Base-by-base conservation (phyloP, 306 rosid genomes). In the Quillaja saponaria region DNA sequence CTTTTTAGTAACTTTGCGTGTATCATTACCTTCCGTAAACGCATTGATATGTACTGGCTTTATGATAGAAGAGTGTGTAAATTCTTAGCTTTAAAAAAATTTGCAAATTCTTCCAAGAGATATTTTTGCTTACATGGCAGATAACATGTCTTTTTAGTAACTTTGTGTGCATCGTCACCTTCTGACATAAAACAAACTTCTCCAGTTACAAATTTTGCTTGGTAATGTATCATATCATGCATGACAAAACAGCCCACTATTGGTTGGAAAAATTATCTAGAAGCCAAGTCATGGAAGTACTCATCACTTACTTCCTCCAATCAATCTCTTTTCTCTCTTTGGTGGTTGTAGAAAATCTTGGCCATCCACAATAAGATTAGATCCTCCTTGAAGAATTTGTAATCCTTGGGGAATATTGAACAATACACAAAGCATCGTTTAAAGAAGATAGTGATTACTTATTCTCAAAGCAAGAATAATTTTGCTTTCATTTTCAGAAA, bases 391-490 rank as follows among this genome's bases (percentile, higher is more conserved):
- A 63, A 65, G 33, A 57, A 78, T 40, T 68, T 68, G 39, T 37
- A 68, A 11, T 63, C 78, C 60, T 78, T 72, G 18, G 78, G 82
- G 20, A 78, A 72, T 14, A 78, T 51, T 33, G 78, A 57, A 17
- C n/a, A 78, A 59, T 78, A 78, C 13, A 78, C 78, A 68, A 78
- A 78, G 17, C 82, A 78, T 16, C 82, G 51, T 49, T 78, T 78
- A 13, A 16, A 78, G 78, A 37, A 78, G 82, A 52, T 67, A 63
- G 53, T 63, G 72, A 61, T 68, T 72, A 7, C 82, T 78, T 48
- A 78, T 46, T 52, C 72, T 72, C 65, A 78, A 78, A 68, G 78
- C 78, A 78, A n/a, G 78, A 67, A 72, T 64, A 58, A 78, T 63
- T 19, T 68, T 45, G 16, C 75, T 72, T 56, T 71, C 71, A 55